These are phyloP conservation scores for Suhomyces yuchorum DNA, from an alignment of 1,139 yeast species.

Conservation along the genomic window DNA sequence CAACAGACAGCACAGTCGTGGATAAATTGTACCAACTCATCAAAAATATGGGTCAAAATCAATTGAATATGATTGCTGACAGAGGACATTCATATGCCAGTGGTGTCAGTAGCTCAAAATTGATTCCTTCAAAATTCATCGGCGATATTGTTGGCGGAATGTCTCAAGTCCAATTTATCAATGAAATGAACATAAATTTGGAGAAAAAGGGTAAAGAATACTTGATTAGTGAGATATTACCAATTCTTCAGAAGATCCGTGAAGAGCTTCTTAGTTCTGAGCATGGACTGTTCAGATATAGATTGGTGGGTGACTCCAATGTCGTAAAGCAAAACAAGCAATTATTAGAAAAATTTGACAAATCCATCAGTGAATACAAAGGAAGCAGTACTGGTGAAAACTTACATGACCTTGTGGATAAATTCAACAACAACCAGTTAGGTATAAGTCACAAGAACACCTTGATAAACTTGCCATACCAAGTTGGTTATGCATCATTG, in stretches of 20 bases:
- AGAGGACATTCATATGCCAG: conserved; percentile 87
- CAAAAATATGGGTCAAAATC: conserved; percentile 75
- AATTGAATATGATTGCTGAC: conserved; percentile 77
- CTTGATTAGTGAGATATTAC: conserved; percentile 57
- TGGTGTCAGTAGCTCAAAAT: conserved; percentile 63
- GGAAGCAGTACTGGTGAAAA: conserved; percentile 7
- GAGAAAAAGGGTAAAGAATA: conserved; percentile 55
- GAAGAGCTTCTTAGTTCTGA: conserved; percentile 40
- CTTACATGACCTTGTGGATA: conserved; percentile 10
- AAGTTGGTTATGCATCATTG: conserved; percentile 80
- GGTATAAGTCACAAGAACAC: conserved; percentile 27
- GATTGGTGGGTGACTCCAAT: conserved; percentile 59
- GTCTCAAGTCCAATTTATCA: conserved; percentile 71
- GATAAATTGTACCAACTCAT: conserved; percentile 75
- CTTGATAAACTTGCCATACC: conserved; percentile 78
- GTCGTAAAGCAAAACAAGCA: conserved; percentile 44
- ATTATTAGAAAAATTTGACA: conserved; percentile 40
- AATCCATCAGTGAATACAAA: background rate
- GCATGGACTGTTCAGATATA: conserved; percentile 46
- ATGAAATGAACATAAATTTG: conserved; percentile 55
- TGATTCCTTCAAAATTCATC: conserved; percentile 62
- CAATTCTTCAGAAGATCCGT: conserved; percentile 61
- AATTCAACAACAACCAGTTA: conserved; percentile 15
- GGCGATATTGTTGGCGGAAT: conserved; percentile 71
- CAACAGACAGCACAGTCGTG: conserved; percentile 48